These are phyloP conservation scores for Hirschioporus abietinus DNA, from an alignment of 768 basidiomycete genomes.

Conservation along the genomic window DNA sequence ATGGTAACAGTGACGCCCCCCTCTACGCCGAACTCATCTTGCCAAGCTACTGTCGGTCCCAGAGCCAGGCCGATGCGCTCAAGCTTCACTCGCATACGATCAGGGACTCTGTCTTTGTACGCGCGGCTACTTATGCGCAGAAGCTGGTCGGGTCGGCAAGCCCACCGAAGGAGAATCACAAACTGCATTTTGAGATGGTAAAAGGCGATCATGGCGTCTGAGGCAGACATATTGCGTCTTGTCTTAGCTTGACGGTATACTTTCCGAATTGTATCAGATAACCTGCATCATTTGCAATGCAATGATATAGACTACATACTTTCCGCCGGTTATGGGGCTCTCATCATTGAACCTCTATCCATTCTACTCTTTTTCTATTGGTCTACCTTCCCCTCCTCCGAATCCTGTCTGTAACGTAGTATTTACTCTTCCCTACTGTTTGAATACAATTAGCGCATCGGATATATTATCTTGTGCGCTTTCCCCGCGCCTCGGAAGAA, in stretches of 20 bases:
- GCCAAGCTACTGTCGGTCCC: background rate
- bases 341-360: constrained; percentile 42
- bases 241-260: background rate
- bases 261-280: background rate
- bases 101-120: background rate
- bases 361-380: constrained; percentile 55
- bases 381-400: constrained; percentile 46
- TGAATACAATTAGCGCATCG: background rate
- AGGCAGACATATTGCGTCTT: background rate
- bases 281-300: background rate
- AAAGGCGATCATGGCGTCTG: background rate
- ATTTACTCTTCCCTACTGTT: constrained; percentile 8
- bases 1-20: background rate
- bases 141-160: background rate
- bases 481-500: too few relatives aligned
- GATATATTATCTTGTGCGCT: too few relatives aligned
- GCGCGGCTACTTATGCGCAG: background rate
- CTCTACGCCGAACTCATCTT: background rate
- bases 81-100: background rate
- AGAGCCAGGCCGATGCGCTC: background rate
- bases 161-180: background rate
- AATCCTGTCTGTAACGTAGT: constrained; percentile 16
- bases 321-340: constrained; percentile 36
- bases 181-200: constrained; percentile 1
- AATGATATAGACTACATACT: constrained; percentile 40